Base-by-base conservation (phyloP, 495 filamentous ascomycete genomes). In the Aspergillus haitiensis region DNA sequence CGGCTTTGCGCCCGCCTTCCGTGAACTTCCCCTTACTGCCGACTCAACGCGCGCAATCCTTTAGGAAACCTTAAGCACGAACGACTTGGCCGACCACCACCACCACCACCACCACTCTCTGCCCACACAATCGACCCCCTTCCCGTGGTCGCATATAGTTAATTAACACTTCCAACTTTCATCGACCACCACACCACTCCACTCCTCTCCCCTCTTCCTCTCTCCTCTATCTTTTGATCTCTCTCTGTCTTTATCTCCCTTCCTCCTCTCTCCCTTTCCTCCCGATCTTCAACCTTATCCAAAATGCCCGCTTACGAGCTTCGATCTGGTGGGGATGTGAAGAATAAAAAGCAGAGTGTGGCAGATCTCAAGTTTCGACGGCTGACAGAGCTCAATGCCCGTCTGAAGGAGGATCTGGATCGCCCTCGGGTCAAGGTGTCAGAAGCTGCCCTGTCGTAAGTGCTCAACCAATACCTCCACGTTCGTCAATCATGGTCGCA, bases 271-370 rank as follows among this genome's bases (percentile, higher is more conserved):
- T 55, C 35, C 44, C 27, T 12, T 40, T 39, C 33, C 52, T 33
- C 48, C 35, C 31, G 13, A 27, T 7, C 52, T 7, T 58, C 48
- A 6, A 18, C n/a, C 15, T 10, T 21, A 10, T 55, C 58, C 66
- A 82, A 70, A 52, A 81, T 82, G 73, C 67, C 80, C 53, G 64
- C 77, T 48, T 84, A 83, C 70, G 82, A 83, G 71, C 75, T 84
- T 62, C 80, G 82, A 70, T 75, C 81, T 10, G 81, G 81, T 33
- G 81, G 81, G 56, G 81, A 83, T 72, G 88, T 93, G 70, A 94
- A 88, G 83, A 95, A 92, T 80, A 97, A 95, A 84, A 97, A 97
- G 82, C 95, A 98, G 76, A 95, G 91, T 74, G 97, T 98, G 86
- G 95, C 94, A 51, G 94, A 98, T 76, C 84, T 98, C 56, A 98